phyloP scores from a whole-genome alignment of 139 green algal genomes.

The Diplosphaera chodatii region DNA sequence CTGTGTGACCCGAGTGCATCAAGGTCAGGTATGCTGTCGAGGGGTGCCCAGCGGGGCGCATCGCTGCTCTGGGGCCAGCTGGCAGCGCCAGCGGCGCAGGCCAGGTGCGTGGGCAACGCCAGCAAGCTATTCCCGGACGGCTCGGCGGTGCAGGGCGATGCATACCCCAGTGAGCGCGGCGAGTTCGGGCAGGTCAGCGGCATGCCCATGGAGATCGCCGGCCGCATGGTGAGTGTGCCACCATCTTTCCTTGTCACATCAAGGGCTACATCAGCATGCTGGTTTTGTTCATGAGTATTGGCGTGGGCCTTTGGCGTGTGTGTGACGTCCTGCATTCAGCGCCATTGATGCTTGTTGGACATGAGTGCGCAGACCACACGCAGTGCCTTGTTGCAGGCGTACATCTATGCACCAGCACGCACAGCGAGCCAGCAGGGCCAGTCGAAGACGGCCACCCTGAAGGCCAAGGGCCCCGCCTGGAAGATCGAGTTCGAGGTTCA shows the following conservation, averaged over 20 bases:
- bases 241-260: background rate
- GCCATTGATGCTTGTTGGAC: too few species aligned
- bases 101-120: background rate
- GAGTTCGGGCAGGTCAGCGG: background rate
- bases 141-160: background rate
- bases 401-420: slow-evolving; percentile 61
- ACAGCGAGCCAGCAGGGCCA: slow-evolving; percentile 63
- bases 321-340: too few species aligned
- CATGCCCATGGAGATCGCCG: background rate
- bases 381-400: slow-evolving; percentile 35
- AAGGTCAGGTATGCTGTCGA: background rate
- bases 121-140: background rate
- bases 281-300: too few species aligned
- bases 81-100: too few species aligned
- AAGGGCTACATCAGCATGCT: too few species aligned
- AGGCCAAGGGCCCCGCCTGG: slow-evolving; percentile 56
- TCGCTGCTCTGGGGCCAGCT: background rate
- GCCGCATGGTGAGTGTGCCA: background rate
- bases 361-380: too few species aligned
- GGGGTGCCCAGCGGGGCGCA: background rate
- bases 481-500: slow-evolving; percentile 65
- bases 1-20: too few species aligned
- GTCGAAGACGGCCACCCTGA: slow-evolving; percentile 34
- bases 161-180: background rate
- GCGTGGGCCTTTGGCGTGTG: too few species aligned